Base-by-base conservation (phyloP, 2,329 filamentous ascomycete species). In the Trichoderma sp. region DNA sequence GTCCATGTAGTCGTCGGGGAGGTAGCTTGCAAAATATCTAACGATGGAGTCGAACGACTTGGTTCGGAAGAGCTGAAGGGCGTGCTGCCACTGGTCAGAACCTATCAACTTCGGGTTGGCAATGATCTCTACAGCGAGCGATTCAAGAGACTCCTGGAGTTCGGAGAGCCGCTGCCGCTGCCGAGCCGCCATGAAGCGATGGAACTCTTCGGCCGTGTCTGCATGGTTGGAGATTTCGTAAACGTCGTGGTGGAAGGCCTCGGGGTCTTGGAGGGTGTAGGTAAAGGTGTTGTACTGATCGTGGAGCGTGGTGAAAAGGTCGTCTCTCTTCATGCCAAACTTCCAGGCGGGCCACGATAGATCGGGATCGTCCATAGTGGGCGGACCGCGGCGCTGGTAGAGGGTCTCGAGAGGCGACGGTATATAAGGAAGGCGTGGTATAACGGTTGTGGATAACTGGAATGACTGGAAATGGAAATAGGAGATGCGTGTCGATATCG, bases 181-280 rank as follows among this genome's bases (percentile, higher is more conserved):
- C 72, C 86, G 86, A 64, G 82, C 79, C 70, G 83, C 81, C 77
- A 89, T 81, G 68, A 87, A 77, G 56, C 78, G 79, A 73, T 88
- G 84, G 73, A 89, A 87, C 73, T 88, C 84, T 58, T 83, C 83
- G 66, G 78, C 70, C n/a, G 83, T 82, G 67, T 79, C 77, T 66
- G 86, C 86, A 65, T 81, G 78, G 74, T 78, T 81, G 43, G 86
- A 86, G 60, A 88, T 82, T 77, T 89, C 86, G 79, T 79, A 86
- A 71, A 89, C 86, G 75, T 89, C 86, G 76, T 87, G 85, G 75
- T 88, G 85, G 70, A 89, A 89, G 64, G 86, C 86, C 71, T 87
- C 84, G 72, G 85, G 84, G 77, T 89, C 86, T 74, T 87, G 86
- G 34, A 89, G 83, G 56, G 83, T 80, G 63, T 84, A 84, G 61